A percentile compares a stretch with the other conserved stretches of the same genome.
These are phyloP conservation scores for Parietichytrium sp. DNA, from an alignment of 108 stramenopile species.

Conservation along the genomic window DNA sequence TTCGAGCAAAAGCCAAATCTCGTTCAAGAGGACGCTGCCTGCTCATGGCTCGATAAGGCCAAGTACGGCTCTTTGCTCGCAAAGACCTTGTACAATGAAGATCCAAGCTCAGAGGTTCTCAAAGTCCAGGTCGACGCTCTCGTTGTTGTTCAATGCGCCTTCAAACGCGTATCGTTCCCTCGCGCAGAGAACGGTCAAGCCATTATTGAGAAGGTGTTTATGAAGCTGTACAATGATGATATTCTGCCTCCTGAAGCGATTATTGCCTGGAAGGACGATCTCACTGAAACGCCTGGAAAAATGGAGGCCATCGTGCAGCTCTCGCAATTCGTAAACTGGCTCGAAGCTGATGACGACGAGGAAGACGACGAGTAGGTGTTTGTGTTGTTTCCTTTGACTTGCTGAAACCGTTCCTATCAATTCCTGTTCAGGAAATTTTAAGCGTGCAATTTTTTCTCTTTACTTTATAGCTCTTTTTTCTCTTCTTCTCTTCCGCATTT, in stretches of 20 bases:
- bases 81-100: not conserved
- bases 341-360: constrained; percentile 16
- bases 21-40: constrained; percentile 9
- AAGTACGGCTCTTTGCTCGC: not conserved
- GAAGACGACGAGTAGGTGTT: constrained; percentile 20
- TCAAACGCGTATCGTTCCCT: not conserved
- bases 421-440: too few species aligned
- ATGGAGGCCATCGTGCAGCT: not conserved
- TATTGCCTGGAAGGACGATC: constrained; percentile 36
- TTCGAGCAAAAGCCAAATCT: not conserved
- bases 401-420: too few species aligned
- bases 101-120: not conserved
- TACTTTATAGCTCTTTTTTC: too few species aligned
- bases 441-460: too few species aligned
- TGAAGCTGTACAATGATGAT: constrained; percentile 23
- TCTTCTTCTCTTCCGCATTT: too few species aligned
- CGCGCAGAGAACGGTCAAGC: not conserved
- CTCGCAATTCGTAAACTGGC: constrained; percentile 6
- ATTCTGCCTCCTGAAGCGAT: constrained; percentile 29
- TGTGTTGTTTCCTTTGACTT: too few species aligned
- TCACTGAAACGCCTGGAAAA: constrained; percentile 16
- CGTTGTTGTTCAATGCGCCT: constrained; percentile 9
- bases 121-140: not conserved
- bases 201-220: constrained; percentile 26
- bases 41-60: not conserved